phyloP scores from a whole-genome alignment of 805 yeast genomes.

The Barnettozyma sucrosica region DNA sequence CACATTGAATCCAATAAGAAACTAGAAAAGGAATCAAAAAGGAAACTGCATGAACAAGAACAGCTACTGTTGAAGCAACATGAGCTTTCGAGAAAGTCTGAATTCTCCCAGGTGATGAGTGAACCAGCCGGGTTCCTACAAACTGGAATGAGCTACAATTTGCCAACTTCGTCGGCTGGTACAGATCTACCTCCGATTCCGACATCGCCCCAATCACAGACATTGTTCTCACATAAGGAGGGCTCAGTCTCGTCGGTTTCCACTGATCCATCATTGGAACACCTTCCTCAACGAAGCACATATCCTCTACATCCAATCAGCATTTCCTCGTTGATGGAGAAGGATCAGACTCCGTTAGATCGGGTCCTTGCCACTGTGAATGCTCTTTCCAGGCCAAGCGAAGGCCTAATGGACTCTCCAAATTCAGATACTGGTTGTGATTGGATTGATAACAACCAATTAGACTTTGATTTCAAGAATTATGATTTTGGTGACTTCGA shows the following conservation, averaged over 20 bases:
- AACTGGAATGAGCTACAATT: conserved; percentile 12
- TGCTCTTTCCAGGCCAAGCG: background rate
- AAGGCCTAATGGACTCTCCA: conserved; percentile 9
- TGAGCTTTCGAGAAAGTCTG: conserved; percentile 1
- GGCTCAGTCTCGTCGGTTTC: background rate
- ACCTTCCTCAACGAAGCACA: background rate
- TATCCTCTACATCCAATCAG: background rate
- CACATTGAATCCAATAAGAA: conserved; percentile 11
- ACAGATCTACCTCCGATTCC: background rate
- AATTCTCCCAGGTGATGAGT: background rate
- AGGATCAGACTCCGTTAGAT: background rate
- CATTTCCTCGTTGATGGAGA: background rate
- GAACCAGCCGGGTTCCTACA: conserved; percentile 9
- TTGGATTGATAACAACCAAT: conserved; percentile 46
- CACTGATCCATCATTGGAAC: background rate
- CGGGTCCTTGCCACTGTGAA: background rate
- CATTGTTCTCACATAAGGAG: background rate
- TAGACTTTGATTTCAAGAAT: conserved; percentile 31
- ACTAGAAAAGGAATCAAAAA: background rate
- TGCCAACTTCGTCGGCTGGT: conserved; percentile 6
- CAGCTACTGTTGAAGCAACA: background rate
- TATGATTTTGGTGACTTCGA: conserved; percentile 23
- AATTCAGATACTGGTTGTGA: conserved; percentile 50
- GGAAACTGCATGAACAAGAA: background rate
- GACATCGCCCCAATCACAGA: background rate